These are phyloP conservation scores for Coprinellus aureogranulatus DNA, from an alignment of 768 basidiomycete genomes.

Conservation along the genomic window DNA sequence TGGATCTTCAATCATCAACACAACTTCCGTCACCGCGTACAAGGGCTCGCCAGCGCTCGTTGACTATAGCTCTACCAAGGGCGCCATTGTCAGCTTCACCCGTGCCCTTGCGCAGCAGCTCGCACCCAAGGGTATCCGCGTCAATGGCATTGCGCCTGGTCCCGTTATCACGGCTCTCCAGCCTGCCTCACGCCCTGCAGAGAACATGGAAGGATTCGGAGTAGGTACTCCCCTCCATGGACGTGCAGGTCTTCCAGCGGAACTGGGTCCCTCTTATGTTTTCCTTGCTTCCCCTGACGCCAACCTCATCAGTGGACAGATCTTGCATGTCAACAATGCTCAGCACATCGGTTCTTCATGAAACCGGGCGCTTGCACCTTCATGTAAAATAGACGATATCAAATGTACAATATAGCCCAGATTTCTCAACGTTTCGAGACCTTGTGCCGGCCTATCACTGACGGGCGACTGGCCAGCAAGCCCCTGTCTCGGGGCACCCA, in stretches of 20 bases:
- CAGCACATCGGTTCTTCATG: no score
- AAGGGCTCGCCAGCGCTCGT: constrained; percentile 28
- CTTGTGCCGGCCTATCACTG: neutral
- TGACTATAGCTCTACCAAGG: constrained; percentile 61
- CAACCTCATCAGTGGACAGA: constrained; percentile 38
- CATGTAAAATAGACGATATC: no score
- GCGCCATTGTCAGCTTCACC: constrained; percentile 57
- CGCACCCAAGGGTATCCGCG: constrained; percentile 55
- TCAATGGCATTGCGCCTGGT: constrained; percentile 53
- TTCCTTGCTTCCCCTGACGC: constrained; percentile 48
- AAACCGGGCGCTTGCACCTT: no score
- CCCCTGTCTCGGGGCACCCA: constrained; percentile 12
- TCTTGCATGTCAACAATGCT: constrained; percentile 35
- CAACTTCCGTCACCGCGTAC: constrained; percentile 57
- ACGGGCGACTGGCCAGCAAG: neutral
- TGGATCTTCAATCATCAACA: constrained; percentile 60
- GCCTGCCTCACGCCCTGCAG: constrained; percentile 49
- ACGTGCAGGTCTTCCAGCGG: constrained; percentile 49
- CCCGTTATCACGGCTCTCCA: constrained; percentile 60
- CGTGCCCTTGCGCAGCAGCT: constrained; percentile 53
- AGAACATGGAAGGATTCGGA: constrained; percentile 56
- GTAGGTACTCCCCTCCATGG: constrained; percentile 50
- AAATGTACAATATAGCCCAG: no score
- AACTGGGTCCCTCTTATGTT: constrained; percentile 52
- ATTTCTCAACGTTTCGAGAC: no score